These are phyloP conservation scores for Pseudogymnoascus sp. DNA, from an alignment of 2,329 filamentous ascomycete genomes.

Conservation along the genomic window DNA sequence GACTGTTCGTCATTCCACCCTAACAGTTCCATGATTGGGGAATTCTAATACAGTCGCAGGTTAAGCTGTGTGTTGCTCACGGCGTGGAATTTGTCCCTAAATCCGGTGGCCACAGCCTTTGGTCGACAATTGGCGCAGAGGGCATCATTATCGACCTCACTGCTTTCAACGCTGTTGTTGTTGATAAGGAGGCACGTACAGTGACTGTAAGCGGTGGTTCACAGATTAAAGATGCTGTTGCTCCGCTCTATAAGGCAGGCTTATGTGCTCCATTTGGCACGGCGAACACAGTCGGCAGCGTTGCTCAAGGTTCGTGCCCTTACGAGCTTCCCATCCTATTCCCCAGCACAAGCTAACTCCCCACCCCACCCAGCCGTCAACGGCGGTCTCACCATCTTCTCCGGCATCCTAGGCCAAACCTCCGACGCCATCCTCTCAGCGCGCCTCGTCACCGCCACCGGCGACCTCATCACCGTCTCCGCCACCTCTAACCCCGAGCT, in stretches of 20 bases:
- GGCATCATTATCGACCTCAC: slow-evolving; percentile 28
- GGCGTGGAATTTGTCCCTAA: slow-evolving; percentile 23
- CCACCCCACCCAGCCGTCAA: slow-evolving; percentile 69
- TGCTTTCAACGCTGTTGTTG: slow-evolving; percentile 18
- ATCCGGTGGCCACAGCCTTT: slow-evolving; percentile 26
- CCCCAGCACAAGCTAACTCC: slow-evolving; percentile 34
- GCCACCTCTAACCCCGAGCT: slow-evolving; percentile 23
- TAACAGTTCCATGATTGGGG: no score
- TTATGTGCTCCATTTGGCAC: slow-evolving; percentile 26
- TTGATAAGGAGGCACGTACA: slow-evolving; percentile 18
- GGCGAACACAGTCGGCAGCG: slow-evolving; percentile 29
- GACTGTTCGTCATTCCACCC: slow-evolving; percentile 15
- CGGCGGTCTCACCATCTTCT: slow-evolving; percentile 66
- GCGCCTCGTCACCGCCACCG: slow-evolving; percentile 37
- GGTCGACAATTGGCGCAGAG: slow-evolving; percentile 25
- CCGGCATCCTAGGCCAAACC: slow-evolving; percentile 65
- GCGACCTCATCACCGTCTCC: slow-evolving; percentile 22
- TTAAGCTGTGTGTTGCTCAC: background rate
- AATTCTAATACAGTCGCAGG: background rate
- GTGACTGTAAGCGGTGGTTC: slow-evolving; percentile 20
- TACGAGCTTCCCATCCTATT: slow-evolving; percentile 26
- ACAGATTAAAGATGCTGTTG: slow-evolving; percentile 19
- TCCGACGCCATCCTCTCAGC: slow-evolving; percentile 60
- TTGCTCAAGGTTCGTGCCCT: slow-evolving; percentile 27
- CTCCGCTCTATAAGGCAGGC: slow-evolving; percentile 16